Conservation (phyloP, 192 early-diverging fungal genomes). For the Entophlyctis luteolus region DNA sequence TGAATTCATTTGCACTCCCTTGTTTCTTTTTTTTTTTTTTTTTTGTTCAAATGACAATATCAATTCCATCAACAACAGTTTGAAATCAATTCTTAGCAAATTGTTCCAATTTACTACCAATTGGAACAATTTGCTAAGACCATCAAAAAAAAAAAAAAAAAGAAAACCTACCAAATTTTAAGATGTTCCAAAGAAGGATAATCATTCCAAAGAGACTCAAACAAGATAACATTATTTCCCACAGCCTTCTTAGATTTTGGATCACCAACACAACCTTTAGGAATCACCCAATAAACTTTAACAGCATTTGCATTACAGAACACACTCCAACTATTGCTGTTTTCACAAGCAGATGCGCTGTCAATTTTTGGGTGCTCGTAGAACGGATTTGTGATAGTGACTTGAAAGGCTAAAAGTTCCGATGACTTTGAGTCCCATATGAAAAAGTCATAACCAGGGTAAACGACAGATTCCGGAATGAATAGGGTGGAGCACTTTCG, state of each 20-base stretch:
- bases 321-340: neutral
- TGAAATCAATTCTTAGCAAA: too few species aligned
- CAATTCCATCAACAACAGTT: too few species aligned
- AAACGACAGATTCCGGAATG: slow-evolving; percentile 6
- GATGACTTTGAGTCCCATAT: slow-evolving; percentile 10
- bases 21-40: too few species aligned
- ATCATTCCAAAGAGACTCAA: slow-evolving; percentile 1
- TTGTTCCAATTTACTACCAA: too few species aligned
- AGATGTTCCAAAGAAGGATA: slow-evolving; percentile 11
- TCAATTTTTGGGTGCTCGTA: slow-evolving; percentile 12
- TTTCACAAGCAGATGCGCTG: neutral
- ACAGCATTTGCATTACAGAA: neutral
- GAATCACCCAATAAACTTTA: neutral
- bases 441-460: slow-evolving; percentile 24
- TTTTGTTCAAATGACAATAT: too few species aligned
- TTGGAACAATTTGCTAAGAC: too few species aligned
- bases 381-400: slow-evolving; percentile 19
- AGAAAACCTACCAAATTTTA: neutral
- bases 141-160: too few species aligned
- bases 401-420: slow-evolving; percentile 10
- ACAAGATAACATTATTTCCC: slow-evolving; percentile 6
- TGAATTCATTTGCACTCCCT: too few species aligned
- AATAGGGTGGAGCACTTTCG: neutral
- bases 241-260: neutral
- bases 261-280: slow-evolving; percentile 1